A percentile compares a stretch with the other conserved stretches of the same genome.
Conservation (phyloP, 2,329 filamentous ascomycete genomes). For the Thermoascus crustaceus region DNA sequence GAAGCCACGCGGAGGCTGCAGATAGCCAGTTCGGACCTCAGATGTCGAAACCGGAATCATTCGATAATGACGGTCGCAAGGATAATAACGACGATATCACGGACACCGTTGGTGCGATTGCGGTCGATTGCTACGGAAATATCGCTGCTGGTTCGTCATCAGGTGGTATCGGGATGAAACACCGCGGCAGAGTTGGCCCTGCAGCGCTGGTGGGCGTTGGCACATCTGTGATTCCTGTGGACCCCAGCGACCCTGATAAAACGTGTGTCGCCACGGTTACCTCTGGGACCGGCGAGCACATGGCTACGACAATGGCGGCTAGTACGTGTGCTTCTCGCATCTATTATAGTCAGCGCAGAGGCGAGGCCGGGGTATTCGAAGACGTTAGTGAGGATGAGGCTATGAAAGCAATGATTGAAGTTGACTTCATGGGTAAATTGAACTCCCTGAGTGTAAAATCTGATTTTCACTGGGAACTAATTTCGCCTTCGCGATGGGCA, state of each 20-base stretch:
- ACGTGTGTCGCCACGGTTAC: slow-evolving; percentile 75
- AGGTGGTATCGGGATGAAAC: slow-evolving; percentile 97
- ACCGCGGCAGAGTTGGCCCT: slow-evolving; percentile 80
- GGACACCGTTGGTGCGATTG: slow-evolving; percentile 94
- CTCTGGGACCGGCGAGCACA: slow-evolving; percentile 94
- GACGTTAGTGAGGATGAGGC: slow-evolving; percentile 68
- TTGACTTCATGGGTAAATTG: slow-evolving; percentile 74
- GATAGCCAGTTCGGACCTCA: slow-evolving; percentile 5
- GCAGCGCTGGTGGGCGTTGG: slow-evolving; percentile 89
- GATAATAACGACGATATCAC: slow-evolving; percentile 57
- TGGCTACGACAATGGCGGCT: slow-evolving; percentile 90
- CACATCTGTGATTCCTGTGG: slow-evolving; percentile 74
- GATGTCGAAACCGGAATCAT: background rate
- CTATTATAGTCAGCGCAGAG: slow-evolving; percentile 59
- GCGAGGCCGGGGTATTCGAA: slow-evolving; percentile 53
- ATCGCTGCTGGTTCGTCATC: slow-evolving; percentile 95
- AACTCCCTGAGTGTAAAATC: background rate
- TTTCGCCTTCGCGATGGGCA: slow-evolving; percentile 13
- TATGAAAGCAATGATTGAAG: slow-evolving; percentile 66
- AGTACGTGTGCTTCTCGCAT: slow-evolving; percentile 78
- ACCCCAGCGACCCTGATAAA: slow-evolving; percentile 59
- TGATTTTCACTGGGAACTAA: slow-evolving; percentile 5
- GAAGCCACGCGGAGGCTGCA: no score
- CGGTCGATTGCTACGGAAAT: slow-evolving; percentile 73
- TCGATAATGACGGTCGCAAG: slow-evolving; percentile 1